A percentile compares a stretch with the other conserved stretches of the same genome.
phyloP scores from a whole-genome alignment of 768 basidiomycete genomes.

The Pulveroboletus sp. region DNA sequence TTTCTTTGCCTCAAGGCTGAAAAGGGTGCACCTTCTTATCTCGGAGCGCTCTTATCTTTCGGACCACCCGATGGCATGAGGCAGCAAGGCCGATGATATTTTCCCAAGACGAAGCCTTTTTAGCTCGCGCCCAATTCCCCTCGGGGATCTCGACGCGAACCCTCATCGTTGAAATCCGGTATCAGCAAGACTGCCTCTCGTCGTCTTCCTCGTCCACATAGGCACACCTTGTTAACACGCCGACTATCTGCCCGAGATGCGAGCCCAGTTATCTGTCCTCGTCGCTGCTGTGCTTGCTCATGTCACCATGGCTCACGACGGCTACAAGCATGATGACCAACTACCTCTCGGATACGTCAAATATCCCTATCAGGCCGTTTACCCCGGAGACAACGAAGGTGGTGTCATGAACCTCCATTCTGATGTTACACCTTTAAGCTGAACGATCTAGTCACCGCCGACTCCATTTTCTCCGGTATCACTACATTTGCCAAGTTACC shows the following conservation, averaged over 20 bases:
- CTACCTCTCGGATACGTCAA: slow-evolving; percentile 64
- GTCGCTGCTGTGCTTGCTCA: slow-evolving; percentile 24
- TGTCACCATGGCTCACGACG: slow-evolving; percentile 33
- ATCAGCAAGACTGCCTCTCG: not conserved
- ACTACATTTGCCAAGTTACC: slow-evolving; percentile 86
- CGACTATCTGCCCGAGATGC: slow-evolving; percentile 16
- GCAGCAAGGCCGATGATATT: slow-evolving; percentile 8
- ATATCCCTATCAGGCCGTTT: slow-evolving; percentile 58
- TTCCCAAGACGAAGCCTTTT: slow-evolving; percentile 29
- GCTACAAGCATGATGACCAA: slow-evolving; percentile 46
- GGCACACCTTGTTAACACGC: not conserved
- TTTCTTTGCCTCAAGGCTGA: slow-evolving; percentile 45
- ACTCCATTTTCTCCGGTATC: slow-evolving; percentile 78
- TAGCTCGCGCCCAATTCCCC: not conserved
- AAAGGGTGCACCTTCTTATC: slow-evolving; percentile 22
- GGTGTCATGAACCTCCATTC: not conserved
- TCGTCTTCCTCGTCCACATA: not conserved
- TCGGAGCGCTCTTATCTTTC: slow-evolving; percentile 12
- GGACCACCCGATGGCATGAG: slow-evolving; percentile 17
- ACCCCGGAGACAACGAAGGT: slow-evolving; percentile 57
- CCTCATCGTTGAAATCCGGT: not conserved
- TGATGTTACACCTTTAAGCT: not conserved
- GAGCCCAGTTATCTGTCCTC: slow-evolving; percentile 19
- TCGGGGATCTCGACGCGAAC: not conserved
- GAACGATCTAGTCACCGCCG: slow-evolving; percentile 53